Evolutionary conservation across 805 yeast genomes (phyloP).

Genomic region (Wickerhamomyces chaumierensis): DNA sequence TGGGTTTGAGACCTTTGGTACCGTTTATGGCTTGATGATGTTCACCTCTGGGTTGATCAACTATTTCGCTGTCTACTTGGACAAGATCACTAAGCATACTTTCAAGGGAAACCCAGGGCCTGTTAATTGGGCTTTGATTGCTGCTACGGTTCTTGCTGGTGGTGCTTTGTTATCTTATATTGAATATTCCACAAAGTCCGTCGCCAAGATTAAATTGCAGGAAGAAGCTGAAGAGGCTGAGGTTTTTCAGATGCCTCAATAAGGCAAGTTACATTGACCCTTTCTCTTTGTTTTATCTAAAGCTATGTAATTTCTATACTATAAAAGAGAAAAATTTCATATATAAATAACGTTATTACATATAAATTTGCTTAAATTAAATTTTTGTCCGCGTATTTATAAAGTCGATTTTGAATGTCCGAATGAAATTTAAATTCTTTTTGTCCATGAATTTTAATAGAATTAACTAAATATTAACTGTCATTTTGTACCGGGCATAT

Average conservation of each 20-base stretch:
- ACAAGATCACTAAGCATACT: slow-evolving; percentile 53
- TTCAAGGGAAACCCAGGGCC: slow-evolving; percentile 75
- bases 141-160: slow-evolving; percentile 35
- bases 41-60: slow-evolving; percentile 77
- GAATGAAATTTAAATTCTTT: no score
- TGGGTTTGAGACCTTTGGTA: slow-evolving; percentile 87
- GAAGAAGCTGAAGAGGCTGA: slow-evolving; percentile 55
- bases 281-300: no score
- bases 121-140: slow-evolving; percentile 46
- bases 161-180: slow-evolving; percentile 18
- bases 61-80: slow-evolving; percentile 59
- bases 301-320: no score
- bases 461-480: no score
- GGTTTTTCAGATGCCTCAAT: slow-evolving; percentile 31
- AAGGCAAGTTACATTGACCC: no score
- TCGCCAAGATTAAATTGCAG: slow-evolving; percentile 42
- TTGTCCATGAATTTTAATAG: no score
- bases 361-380: no score
- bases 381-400: no score
- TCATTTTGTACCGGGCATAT: no score
- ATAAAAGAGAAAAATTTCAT: no score
- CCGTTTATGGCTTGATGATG: slow-evolving; percentile 79
- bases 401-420: no score
- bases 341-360: no score
- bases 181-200: slow-evolving; percentile 24